Evolutionary conservation across 1,139 yeast genomes (phyloP).

Genomic region (Pneumocystis murina): DNA sequence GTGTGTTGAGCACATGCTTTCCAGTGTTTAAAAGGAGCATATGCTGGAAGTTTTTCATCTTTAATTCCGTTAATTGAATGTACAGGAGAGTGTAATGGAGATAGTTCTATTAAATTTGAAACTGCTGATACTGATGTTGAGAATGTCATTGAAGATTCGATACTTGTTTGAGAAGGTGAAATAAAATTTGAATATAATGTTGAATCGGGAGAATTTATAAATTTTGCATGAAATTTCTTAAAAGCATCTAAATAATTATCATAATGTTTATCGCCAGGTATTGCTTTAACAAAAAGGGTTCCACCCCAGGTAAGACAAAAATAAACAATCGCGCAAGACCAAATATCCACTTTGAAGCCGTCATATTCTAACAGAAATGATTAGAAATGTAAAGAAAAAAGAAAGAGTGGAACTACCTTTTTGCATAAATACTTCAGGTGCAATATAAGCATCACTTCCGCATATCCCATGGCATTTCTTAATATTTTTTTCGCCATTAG

Average conservation of each 20-base stretch:
- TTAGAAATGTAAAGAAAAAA: not conserved
- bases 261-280: conserved; percentile 19
- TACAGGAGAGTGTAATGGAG: conserved; percentile 2
- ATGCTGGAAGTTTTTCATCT: conserved; percentile 10
- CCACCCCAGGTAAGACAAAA: conserved; percentile 38
- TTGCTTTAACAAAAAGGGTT: conserved; percentile 23
- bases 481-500: conserved; percentile 8
- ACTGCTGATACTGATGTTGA: not conserved
- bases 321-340: conserved; percentile 43
- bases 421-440: conserved; percentile 57
- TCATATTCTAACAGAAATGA: conserved; percentile 39
- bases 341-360: conserved; percentile 67
- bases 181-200: not conserved
- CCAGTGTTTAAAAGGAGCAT: conserved; percentile 13
- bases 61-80: conserved; percentile 10
- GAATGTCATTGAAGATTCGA: not conserved
- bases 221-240: conserved; percentile 11
- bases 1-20: conserved; percentile 5
- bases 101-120: not conserved
- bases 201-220: conserved; percentile 10
- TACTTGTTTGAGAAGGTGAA: not conserved
- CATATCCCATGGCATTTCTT: conserved; percentile 14
- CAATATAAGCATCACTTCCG: conserved; percentile 77
- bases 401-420: conserved; percentile 16
- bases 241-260: conserved; percentile 12